Percentiles rank a stretch among this genome's conserved stretches.
These are phyloP conservation scores for Thozetella sp. DNA, from an alignment of 495 filamentous ascomycete species.

Conservation along the genomic window DNA sequence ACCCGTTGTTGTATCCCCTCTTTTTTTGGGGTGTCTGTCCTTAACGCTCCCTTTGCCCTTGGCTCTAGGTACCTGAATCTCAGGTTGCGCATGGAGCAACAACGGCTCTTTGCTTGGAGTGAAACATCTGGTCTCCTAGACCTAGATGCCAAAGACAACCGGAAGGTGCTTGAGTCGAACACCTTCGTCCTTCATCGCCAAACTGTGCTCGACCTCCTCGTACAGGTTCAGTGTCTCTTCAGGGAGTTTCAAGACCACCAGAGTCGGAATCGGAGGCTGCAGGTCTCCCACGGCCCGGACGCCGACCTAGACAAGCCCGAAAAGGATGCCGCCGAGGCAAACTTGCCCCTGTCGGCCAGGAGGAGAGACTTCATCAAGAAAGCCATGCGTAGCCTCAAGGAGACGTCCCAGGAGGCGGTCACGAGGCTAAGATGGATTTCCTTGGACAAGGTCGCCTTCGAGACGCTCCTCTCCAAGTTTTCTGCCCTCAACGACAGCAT, in stretches of 20 bases:
- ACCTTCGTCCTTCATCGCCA: slow-evolving; percentile 43
- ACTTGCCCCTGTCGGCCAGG: slow-evolving; percentile 30
- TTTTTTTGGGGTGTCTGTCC: too few relatives aligned
- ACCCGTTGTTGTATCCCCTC: too few relatives aligned
- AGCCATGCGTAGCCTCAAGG: slow-evolving; percentile 33
- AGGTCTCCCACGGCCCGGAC: slow-evolving; percentile 25
- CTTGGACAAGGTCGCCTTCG: slow-evolving; percentile 44
- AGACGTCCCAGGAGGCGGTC: slow-evolving; percentile 25
- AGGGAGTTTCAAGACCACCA: slow-evolving; percentile 44
- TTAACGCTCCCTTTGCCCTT: too few relatives aligned
- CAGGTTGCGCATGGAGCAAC: slow-evolving; percentile 44
- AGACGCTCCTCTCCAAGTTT: slow-evolving; percentile 37
- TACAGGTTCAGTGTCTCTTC: slow-evolving; percentile 45
- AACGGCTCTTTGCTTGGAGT: slow-evolving; percentile 47
- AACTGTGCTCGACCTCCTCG: slow-evolving; percentile 40
- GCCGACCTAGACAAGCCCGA: slow-evolving; percentile 31
- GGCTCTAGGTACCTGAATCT: slow-evolving; percentile 27
- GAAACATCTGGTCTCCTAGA: slow-evolving; percentile 45
- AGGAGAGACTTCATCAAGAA: slow-evolving; percentile 39
- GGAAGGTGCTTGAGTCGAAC: slow-evolving; percentile 39
- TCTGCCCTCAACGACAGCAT: slow-evolving; percentile 44
- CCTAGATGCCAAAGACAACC: slow-evolving; percentile 25
- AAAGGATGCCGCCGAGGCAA: slow-evolving; percentile 33
- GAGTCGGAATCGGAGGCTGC: slow-evolving; percentile 27
- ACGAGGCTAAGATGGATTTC: slow-evolving; percentile 38